Base-by-base conservation (phyloP, 75 land plant species). In the Ceratopteris richardii region DNA sequence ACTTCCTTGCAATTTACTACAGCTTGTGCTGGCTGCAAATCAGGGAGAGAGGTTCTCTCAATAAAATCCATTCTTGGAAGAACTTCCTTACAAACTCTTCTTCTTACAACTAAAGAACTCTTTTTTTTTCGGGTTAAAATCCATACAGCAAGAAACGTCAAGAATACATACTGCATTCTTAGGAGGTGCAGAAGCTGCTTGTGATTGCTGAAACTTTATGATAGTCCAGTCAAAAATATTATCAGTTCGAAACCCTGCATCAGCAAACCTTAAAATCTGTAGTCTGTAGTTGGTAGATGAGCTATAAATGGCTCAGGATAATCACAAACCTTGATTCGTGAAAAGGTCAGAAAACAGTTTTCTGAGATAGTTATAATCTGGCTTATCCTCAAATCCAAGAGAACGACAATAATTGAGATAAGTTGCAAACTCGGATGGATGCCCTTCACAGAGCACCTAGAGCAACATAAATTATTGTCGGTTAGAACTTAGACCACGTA, bases 351-450 rank as follows among this genome's bases (percentile, higher is more conserved):
- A 50, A 27, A 67, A 67, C 18, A 59, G 39, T 20, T 52, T 67
- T 16, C 42, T 29, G 14, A 67, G n/a, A 29, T 67, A 67, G 12
- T 65, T 27, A 47, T 67, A 67, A 44, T 67, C 64, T 10, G 69
- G 69, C 54, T 60, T 41, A 22, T 67, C 66, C 29, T 56, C 57
- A 28, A 65, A 65, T 23, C 61, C 61, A 19, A 65, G 61, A 21
- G 28, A 56, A 19, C 67, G 61, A 29, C 44, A 43, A 27, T 65
- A 57, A 29, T 65, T 55, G 39, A 65, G 41, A 37, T 48, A 60
- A 6, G 60, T 44, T 26, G 67, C 55, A 42, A 68, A 68, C 54
- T 68, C 66, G 17, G 28, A 18, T 1, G 71, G 71, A 51, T 68
- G 50, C 4, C 66, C 66, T 36, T 41, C 56, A 55, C 71, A 68